phyloP scores from a whole-genome alignment of 2,329 filamentous ascomycete genomes.

The Sclerotinia minor region DNA sequence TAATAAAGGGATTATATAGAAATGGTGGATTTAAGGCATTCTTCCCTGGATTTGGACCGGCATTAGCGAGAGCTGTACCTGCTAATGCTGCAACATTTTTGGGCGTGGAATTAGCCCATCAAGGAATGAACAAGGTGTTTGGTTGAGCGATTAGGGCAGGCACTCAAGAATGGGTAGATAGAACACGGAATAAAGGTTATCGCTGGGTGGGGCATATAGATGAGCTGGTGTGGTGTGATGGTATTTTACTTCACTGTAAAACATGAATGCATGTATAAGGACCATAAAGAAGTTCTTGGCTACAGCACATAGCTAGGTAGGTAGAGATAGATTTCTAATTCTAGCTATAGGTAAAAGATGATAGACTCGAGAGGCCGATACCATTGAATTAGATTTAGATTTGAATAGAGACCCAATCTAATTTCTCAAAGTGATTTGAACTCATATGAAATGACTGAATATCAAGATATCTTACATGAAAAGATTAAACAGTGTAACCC shows the following conservation, averaged over 20 bases:
- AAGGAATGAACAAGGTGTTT: slow-evolving; percentile 77
- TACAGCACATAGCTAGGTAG: not conserved
- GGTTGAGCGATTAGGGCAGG: slow-evolving; percentile 41
- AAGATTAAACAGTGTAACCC: no score
- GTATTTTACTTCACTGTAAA: not conserved
- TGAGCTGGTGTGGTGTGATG: not conserved
- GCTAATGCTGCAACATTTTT: slow-evolving; percentile 96
- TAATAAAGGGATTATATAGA: slow-evolving; percentile 79
- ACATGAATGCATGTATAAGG: not conserved
- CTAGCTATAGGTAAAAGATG: slow-evolving; percentile 1
- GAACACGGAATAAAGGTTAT: not conserved
- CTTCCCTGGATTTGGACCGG: slow-evolving; percentile 94
- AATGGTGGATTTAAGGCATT: slow-evolving; percentile 86
- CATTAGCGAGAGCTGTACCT: slow-evolving; percentile 87
- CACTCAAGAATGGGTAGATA: not conserved
- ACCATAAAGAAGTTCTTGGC: not conserved
- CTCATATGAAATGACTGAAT: no score
- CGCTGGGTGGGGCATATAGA: not conserved
- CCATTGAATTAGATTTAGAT: not conserved
- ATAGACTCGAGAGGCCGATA: slow-evolving; percentile 6
- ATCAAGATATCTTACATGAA: no score
- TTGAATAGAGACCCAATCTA: not conserved
- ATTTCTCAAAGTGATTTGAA: not conserved
- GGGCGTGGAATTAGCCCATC: slow-evolving; percentile 80
- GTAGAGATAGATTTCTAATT: not conserved